Conservation (phyloP, 1,284 basidiomycete species). For the Ustilago lituana region DNA sequence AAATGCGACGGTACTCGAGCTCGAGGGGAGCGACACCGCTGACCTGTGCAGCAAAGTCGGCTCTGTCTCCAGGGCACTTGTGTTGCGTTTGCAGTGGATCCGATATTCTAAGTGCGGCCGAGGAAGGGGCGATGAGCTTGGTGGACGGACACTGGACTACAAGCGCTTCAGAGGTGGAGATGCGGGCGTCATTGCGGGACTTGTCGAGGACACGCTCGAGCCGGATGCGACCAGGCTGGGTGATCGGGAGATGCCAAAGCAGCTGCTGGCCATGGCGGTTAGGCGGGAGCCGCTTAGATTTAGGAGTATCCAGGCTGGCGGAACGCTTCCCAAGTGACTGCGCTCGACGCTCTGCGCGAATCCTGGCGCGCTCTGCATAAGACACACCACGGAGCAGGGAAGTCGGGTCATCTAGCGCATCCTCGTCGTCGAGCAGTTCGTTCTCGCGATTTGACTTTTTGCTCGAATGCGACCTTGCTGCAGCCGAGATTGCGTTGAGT, state of each 20-base stretch:
- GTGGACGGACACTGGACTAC: constrained; percentile 63
- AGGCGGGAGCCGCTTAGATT: constrained; percentile 11
- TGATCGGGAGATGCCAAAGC: constrained; percentile 56
- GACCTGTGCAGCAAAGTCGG: constrained; percentile 51
- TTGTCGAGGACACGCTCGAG: constrained; percentile 63
- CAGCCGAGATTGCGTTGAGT: constrained; percentile 31
- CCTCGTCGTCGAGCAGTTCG: constrained; percentile 30
- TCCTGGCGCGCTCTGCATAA: constrained; percentile 35
- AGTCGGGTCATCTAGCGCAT: constrained; percentile 35
- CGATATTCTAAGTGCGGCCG: neutral
- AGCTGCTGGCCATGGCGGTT: constrained; percentile 25
- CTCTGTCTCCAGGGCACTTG: constrained; percentile 59
- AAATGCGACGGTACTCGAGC: constrained; percentile 53
- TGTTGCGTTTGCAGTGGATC: constrained; percentile 28
- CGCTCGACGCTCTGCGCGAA: constrained; percentile 38
- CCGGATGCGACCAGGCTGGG: constrained; percentile 51
- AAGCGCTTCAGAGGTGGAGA: constrained; percentile 50
- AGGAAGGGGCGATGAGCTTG: constrained; percentile 32
- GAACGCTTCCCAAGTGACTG: constrained; percentile 18
- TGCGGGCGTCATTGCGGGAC: constrained; percentile 54
- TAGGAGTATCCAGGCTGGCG: constrained; percentile 25
- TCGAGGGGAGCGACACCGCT: constrained; percentile 59
- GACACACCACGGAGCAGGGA: constrained; percentile 42
- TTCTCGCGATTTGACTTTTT: constrained; percentile 9
- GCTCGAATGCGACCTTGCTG: constrained; percentile 9